These are phyloP conservation scores for Leucoagaricus sp. DNA, from an alignment of 1,284 basidiomycete genomes.

Conservation along the genomic window DNA sequence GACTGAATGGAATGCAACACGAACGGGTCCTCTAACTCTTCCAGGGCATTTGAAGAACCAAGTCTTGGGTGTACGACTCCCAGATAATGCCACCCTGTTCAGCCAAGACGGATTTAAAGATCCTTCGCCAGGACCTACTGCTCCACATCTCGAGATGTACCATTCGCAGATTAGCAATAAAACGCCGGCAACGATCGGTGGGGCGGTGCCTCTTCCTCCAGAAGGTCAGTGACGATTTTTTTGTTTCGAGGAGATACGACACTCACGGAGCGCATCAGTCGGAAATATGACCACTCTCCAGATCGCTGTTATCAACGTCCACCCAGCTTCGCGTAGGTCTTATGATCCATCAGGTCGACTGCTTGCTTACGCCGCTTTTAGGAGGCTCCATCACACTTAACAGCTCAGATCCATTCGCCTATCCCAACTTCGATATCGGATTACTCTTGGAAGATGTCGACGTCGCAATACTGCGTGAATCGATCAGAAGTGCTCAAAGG, in stretches of 20 bases:
- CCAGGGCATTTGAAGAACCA: constrained; percentile 5
- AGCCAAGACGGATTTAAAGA: constrained; percentile 28
- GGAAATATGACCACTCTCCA: too few species aligned
- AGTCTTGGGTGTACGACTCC: constrained; percentile 30
- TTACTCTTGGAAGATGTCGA: constrained; percentile 15
- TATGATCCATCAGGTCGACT: too few species aligned
- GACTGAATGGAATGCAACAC: constrained; percentile 21
- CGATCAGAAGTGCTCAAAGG: not conserved
- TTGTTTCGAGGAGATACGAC: too few species aligned
- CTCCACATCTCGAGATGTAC: constrained; percentile 33
- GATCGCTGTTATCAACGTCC: too few species aligned
- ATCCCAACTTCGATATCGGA: constrained; percentile 39
- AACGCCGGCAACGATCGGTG: too few species aligned
- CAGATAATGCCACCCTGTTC: constrained; percentile 31
- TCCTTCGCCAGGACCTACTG: constrained; percentile 36
- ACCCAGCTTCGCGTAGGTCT: constrained; percentile 32
- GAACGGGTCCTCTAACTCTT: constrained; percentile 23
- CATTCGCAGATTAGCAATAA: too few species aligned
- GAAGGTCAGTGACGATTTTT: too few species aligned
- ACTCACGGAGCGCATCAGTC: too few species aligned
- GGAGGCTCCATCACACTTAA: constrained; percentile 39
- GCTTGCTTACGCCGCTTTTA: too few species aligned
- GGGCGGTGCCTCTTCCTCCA: too few species aligned
- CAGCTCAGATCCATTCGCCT: constrained; percentile 37
- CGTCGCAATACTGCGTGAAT: not conserved